These are phyloP conservation scores for Sclerotinia spermophila DNA, from an alignment of 2,329 filamentous ascomycete species.

Conservation along the genomic window DNA sequence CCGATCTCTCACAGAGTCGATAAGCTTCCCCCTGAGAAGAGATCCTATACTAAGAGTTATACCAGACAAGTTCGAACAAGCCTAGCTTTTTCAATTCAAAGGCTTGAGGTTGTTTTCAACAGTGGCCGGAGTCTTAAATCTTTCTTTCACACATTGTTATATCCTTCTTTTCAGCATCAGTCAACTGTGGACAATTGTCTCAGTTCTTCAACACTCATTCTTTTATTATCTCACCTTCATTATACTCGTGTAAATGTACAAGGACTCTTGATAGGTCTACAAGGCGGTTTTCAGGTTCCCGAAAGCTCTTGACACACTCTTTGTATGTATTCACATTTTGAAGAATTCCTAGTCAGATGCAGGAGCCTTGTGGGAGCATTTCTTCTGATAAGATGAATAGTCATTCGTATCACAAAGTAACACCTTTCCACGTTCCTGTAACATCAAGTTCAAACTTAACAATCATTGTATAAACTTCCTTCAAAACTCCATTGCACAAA, in stretches of 20 bases:
- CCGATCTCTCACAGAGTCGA: neutral
- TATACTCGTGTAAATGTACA: neutral
- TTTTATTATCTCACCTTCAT: neutral
- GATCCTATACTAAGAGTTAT: neutral
- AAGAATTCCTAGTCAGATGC: neutral
- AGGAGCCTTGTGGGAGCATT: neutral
- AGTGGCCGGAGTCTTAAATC: neutral
- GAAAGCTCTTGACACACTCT: neutral
- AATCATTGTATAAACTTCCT: neutral
- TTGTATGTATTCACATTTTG: slow-evolving; percentile 14
- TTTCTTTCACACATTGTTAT: neutral
- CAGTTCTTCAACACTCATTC: neutral
- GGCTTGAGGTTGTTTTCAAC: neutral
- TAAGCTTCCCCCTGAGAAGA: neutral
- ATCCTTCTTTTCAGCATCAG: neutral
- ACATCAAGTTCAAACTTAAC: neutral
- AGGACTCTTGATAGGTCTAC: neutral
- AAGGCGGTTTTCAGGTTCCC: neutral
- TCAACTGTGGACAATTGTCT: neutral
- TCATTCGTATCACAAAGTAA: neutral
- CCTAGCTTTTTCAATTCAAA: neutral
- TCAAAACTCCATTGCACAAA: neutral
- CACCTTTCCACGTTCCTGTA: neutral
- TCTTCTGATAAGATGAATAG: neutral
- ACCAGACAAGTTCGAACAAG: neutral